Conservation (phyloP, 2,329 filamentous ascomycete genomes). For the Annulohypoxylon truncatum region DNA sequence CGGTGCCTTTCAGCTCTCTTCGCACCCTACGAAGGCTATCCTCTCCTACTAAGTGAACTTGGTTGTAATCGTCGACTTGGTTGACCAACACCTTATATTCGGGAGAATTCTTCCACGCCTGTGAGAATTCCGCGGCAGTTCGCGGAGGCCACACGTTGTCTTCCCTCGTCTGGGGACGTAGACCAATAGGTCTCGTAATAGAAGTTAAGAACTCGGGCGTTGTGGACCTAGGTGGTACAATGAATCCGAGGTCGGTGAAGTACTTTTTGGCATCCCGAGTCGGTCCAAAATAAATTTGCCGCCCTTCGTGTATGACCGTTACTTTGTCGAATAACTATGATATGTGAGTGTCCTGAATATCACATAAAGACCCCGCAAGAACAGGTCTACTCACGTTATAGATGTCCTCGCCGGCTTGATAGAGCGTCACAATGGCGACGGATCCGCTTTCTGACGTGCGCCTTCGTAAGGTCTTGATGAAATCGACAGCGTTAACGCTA, state of each 20-base stretch:
- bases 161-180: background rate
- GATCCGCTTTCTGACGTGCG: slow-evolving; percentile 50
- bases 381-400: slow-evolving; percentile 61
- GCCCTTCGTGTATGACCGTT: slow-evolving; percentile 66
- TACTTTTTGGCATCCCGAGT: slow-evolving; percentile 69
- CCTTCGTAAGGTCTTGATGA: slow-evolving; percentile 70
- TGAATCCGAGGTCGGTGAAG: slow-evolving; percentile 73
- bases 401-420: slow-evolving; percentile 72
- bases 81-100: background rate
- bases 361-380: background rate
- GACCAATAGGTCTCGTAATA: slow-evolving; percentile 60
- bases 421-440: slow-evolving; percentile 59
- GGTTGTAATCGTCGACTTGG: background rate
- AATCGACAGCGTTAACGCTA: slow-evolving; percentile 78
- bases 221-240: slow-evolving; percentile 71
- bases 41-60: background rate
- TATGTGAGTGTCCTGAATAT: background rate
- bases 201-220: slow-evolving; percentile 78
- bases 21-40: background rate
- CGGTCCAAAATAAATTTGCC: slow-evolving; percentile 71
- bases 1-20: background rate
- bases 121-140: background rate
- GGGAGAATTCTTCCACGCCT: background rate
- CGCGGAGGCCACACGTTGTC: background rate
- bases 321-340: slow-evolving; percentile 63